Evolutionary conservation across 2,329 filamentous ascomycete genomes (phyloP).

Genomic region (Pochonia chlamydosporia): DNA sequence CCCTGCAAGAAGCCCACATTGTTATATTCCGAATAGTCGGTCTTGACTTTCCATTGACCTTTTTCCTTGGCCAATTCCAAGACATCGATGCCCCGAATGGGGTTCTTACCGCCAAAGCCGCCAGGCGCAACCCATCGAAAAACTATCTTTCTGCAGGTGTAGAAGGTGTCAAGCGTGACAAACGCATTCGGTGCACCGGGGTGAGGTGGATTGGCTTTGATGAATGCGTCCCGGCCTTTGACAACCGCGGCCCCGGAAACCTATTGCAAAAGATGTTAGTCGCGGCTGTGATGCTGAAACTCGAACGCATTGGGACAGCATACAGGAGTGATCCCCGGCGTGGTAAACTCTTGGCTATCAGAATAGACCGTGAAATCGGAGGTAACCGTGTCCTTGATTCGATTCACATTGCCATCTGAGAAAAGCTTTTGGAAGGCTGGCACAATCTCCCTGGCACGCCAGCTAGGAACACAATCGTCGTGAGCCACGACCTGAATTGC

Average conservation of each 20-base stretch:
- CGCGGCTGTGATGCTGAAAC: not conserved
- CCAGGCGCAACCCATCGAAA: not conserved
- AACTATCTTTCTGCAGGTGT: not conserved
- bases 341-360: constrained; percentile 2
- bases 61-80: not conserved
- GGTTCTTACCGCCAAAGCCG: not conserved
- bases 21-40: constrained; percentile 2
- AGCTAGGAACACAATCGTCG: not conserved
- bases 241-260: not conserved
- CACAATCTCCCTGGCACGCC: not conserved
- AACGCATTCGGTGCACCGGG: not conserved
- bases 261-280: not conserved
- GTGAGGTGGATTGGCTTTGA: not conserved
- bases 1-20: constrained; percentile 2
- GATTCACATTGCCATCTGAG: not conserved
- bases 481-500: not conserved
- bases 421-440: not conserved
- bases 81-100: not conserved
- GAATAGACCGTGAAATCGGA: constrained; percentile 1
- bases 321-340: not conserved
- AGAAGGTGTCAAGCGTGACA: constrained; percentile 1
- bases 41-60: constrained; percentile 1
- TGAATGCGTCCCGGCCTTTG: not conserved
- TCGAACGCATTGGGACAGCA: not conserved
- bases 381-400: not conserved